Evolutionary conservation across 2,329 filamentous ascomycete species (phyloP), one percentile per base, ranked within the genome.

Genomic region (Cytospora piceae): DNA sequence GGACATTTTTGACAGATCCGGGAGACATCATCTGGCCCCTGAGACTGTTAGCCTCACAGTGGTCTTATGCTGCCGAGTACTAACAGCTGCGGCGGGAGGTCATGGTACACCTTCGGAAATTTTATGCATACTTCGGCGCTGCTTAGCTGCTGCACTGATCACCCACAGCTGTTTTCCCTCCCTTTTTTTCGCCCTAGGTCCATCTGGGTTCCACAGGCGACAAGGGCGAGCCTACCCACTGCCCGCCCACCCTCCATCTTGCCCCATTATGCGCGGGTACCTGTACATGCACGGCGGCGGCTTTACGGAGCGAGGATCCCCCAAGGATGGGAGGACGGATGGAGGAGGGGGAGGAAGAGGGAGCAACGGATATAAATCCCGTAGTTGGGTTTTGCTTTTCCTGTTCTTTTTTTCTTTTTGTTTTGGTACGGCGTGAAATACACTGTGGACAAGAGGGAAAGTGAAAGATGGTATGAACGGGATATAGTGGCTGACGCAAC

Each of bases 41-140:
- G 58, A 29, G 54, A 27, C 31, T 57, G 65, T 39, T 64, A 57
- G 61, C 31, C 42, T 8, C 42, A 5, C 1, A n/a, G 20, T 46
- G 32, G 12, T 2, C n/a, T 20, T 20, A 29, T 8, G 39, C 31
- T 11, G 29, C 20, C 42, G 14, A 55, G n/a, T 20, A 14, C 42
- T 58, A 58, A 31, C 46, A 63, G 65, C 52, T 61, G 51, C 56
- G 56, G 61, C 61, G 57, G 61, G 39, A 58, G 57, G 53, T 14
- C 31, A 54, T 39, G 65, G 31, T 53, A 52, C 58, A 39, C 58
- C 56, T 58, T 67, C 62, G 65, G 65, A 55, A 67, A 62, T 65
- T 67, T 62, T 46, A 65, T 67, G 65, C 65, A 65, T 64, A 64
- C 65, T 37, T 27, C 55, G 49, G 54, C 57, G 39, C 49, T 29